A percentile compares a stretch with the other conserved stretches of the same genome.
Conservation (phyloP, 805 yeast genomes). For the Metschnikowia arizonensis region DNA sequence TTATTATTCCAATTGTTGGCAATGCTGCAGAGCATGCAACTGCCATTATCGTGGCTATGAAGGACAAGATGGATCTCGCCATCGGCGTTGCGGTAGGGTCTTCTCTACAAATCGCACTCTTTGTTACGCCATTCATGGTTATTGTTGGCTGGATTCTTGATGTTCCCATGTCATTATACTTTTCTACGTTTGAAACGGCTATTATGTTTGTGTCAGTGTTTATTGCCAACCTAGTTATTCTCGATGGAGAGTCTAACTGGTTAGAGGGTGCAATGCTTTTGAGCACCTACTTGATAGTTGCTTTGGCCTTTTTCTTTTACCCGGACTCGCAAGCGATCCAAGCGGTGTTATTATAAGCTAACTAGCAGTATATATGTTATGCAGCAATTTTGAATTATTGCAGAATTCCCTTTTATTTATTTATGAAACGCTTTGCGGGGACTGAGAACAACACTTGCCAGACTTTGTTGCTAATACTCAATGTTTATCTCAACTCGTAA, state of each 20-base stretch:
- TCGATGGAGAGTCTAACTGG: constrained; percentile 97
- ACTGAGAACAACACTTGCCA: neutral
- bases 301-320: constrained; percentile 83
- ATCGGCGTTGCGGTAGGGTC: constrained; percentile 96
- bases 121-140: constrained; percentile 94
- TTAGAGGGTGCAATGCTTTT: constrained; percentile 91
- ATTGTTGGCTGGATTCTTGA: constrained; percentile 88
- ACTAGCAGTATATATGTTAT: neutral
- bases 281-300: constrained; percentile 81
- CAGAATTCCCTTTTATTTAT: neutral
- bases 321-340: constrained; percentile 53
- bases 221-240: constrained; percentile 77
- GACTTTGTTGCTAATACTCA: neutral
- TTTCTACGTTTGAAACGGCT: constrained; percentile 91
- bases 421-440: neutral
- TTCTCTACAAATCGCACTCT: constrained; percentile 89
- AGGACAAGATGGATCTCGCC: constrained; percentile 96
- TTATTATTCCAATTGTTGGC: constrained; percentile 94
- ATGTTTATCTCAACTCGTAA: neutral
- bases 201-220: constrained; percentile 86
- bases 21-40: constrained; percentile 99
- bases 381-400: neutral
- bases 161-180: constrained; percentile 88
- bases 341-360: neutral
- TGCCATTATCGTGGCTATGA: constrained; percentile 89